Evolutionary conservation across 148 eudicot species (phyloP).

Genomic region (Linanthus parryae): DNA sequence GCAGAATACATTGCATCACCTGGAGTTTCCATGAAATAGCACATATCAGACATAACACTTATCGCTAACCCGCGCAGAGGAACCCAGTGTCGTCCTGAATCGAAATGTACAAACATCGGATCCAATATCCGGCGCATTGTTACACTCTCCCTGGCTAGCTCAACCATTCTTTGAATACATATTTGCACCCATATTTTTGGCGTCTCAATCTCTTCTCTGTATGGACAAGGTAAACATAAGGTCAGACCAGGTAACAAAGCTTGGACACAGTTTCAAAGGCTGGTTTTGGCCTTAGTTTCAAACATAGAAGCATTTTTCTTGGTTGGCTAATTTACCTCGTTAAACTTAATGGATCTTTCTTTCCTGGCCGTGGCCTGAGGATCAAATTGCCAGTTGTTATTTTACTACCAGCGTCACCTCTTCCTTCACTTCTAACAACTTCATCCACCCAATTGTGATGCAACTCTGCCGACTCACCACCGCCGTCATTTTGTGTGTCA

Average conservation of each 20-base stretch:
- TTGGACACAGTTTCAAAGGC: too few species aligned
- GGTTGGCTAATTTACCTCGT: slow-evolving; percentile 53
- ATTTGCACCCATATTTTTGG: slow-evolving; percentile 94
- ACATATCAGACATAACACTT: slow-evolving; percentile 75
- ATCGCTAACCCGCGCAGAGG: slow-evolving; percentile 67
- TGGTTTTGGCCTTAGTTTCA: neutral
- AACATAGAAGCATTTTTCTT: too few species aligned
- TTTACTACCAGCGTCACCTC: slow-evolving; percentile 42
- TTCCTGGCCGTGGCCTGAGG: slow-evolving; percentile 57
- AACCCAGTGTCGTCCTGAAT: slow-evolving; percentile 57
- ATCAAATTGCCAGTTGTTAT: slow-evolving; percentile 27
- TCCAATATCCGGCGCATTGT: slow-evolving; percentile 79
- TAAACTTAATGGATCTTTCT: slow-evolving; percentile 60
- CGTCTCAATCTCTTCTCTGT: slow-evolving; percentile 76
- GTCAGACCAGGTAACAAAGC: too few species aligned
- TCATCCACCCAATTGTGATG: slow-evolving; percentile 94
- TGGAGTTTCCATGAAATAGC: slow-evolving; percentile 55
- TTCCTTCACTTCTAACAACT: slow-evolving; percentile 79
- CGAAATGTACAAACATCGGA: slow-evolving; percentile 82
- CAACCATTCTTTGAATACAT: slow-evolving; percentile 86
- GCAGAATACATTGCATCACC: slow-evolving; percentile 32
- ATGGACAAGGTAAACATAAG: slow-evolving; percentile 9
- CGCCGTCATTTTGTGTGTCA: slow-evolving; percentile 31
- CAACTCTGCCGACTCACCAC: slow-evolving; percentile 46
- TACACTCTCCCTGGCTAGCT: slow-evolving; percentile 82